Evolutionary conservation across 805 yeast genomes (phyloP), one percentile per base, ranked within the genome.

Genomic region (Metschnikowia proteae): DNA sequence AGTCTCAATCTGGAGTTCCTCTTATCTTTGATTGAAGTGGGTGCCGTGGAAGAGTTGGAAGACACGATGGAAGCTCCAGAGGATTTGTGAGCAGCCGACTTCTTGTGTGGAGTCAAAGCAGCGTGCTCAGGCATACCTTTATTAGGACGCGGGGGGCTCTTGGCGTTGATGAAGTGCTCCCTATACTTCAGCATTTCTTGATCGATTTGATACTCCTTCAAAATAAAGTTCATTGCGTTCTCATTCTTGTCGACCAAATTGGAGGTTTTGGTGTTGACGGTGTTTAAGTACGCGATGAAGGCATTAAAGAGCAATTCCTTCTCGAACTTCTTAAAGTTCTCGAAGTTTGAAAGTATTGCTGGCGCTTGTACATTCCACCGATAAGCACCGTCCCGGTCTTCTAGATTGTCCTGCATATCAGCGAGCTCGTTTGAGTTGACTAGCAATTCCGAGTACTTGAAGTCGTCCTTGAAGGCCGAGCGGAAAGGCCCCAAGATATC

Each of bases 301-400:
- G 82, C 83, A 61, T 88, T 84, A 51, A 88, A 70, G 49, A 81
- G 51, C 54, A 75, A 51, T 67, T 73, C 65, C 80, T 74, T 68
- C 88, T 81, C 65, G 70, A 70, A 59, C 34, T 70, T 75, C 63
- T 89, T 96, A 56, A 84, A 82, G 52, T 74, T 75, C 61, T 88
- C 94, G 62, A 89, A 84, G 54, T 81, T 80, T 56, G 83, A 84
- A 61, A 87, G 85, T 38, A 86, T 80, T 47, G 77, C 81, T 2
- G 96, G 92, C 2, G 94, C 92, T 62, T 83, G 82, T 46, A 79
- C 71, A 53, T 82, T 83, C 96, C 96, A 89, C 57, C 80, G 78
- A 32, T 72, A 72, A 46, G 78, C 82, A 30, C 81, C 76, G 42
- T 67, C 58, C 43, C 51, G 42, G 41, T 51, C 53, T 29, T 45